A percentile compares a stretch with the other conserved stretches of the same genome.
Evolutionary conservation across 2,329 filamentous ascomycete species (phyloP).

Genomic region (Harringtonia aguacate): DNA sequence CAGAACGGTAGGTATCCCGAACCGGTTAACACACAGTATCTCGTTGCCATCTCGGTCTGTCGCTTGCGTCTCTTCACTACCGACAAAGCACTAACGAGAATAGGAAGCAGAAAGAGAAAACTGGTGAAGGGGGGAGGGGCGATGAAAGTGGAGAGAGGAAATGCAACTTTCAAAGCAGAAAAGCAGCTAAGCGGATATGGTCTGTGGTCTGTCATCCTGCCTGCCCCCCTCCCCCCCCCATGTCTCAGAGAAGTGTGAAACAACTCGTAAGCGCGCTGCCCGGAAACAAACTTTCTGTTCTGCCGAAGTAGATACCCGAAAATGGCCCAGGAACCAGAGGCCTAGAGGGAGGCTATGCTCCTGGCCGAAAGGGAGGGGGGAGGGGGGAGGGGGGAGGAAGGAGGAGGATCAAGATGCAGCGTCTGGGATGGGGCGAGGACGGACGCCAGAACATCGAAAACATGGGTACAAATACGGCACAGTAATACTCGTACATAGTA

Average conservation of each 20-base stretch:
- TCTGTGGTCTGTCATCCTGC: background rate
- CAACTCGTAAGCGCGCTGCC: constrained; percentile 4
- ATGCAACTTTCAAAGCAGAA: background rate
- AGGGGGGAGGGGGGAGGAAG: too few relatives aligned
- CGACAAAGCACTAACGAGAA: background rate
- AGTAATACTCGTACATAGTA: background rate
- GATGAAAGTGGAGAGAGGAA: background rate
- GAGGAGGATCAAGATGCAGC: too few relatives aligned
- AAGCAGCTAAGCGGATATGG: background rate
- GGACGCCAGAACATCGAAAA: background rate
- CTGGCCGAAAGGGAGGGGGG: too few relatives aligned
- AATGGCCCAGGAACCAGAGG: background rate
- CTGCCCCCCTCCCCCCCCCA: background rate
- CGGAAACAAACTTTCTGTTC: background rate
- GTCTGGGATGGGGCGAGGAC: too few relatives aligned
- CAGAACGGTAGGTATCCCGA: background rate
- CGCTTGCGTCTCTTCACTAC: too few relatives aligned
- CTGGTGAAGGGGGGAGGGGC: background rate
- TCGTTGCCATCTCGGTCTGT: too few relatives aligned
- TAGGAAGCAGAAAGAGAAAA: background rate
- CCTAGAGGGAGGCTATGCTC: background rate
- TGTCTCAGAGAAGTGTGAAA: background rate
- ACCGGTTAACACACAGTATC: too few relatives aligned
- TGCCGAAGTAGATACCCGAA: background rate
- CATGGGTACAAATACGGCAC: too few relatives aligned